Percentiles rank a stretch among this genome's conserved stretches.
Evolutionary conservation across 2,329 filamentous ascomycete species (phyloP).

Genomic region (Monilinia vaccinii-corymbosi): DNA sequence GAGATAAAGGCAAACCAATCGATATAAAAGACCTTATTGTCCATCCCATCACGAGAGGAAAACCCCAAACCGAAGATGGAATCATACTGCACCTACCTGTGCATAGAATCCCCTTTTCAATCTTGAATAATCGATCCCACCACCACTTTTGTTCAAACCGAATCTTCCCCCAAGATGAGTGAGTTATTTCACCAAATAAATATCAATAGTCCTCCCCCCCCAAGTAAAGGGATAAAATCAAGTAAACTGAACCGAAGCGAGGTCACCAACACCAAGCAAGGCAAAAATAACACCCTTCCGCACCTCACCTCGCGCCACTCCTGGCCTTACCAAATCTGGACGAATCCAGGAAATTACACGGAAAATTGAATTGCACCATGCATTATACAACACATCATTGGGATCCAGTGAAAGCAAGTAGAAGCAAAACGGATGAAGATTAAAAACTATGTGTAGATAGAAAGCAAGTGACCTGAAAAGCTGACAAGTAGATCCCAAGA

Average conservation of each 20-base stretch:
- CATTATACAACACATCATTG: not conserved
- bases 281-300: not conserved
- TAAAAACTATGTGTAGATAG: slow-evolving; percentile 10
- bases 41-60: not conserved
- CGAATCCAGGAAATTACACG: not conserved
- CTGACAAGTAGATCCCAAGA: not conserved
- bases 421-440: not conserved
- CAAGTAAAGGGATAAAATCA: not conserved
- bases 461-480: not conserved
- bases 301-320: not conserved
- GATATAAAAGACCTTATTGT: no score
- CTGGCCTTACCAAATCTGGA: not conserved
- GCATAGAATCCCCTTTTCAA: no score
- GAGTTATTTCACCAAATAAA: not conserved
- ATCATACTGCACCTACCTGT: not conserved
- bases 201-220: not conserved
- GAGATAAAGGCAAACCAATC: no score
- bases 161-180: not conserved
- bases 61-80: not conserved
- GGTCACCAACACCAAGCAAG: not conserved
- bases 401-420: not conserved
- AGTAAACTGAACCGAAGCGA: not conserved
- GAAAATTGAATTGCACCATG: not conserved
- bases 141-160: not conserved
- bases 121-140: not conserved